These are phyloP conservation scores for Lasiosphaeria ovina DNA, from an alignment of 495 filamentous ascomycete genomes.

Conservation along the genomic window DNA sequence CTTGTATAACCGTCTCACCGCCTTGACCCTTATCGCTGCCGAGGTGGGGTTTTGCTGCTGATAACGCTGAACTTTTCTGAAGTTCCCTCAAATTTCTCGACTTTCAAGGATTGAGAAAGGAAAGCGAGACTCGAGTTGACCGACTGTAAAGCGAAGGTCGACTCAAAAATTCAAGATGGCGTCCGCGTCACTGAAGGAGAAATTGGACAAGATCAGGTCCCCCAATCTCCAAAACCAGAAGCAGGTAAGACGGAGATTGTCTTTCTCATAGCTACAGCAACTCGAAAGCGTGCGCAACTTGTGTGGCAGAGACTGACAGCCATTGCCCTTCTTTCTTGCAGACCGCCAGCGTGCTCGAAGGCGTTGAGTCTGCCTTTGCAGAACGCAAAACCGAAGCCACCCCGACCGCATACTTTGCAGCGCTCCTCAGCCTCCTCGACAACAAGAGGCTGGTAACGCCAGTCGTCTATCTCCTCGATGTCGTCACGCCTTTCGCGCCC, in stretches of 20 bases:
- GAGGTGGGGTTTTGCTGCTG: slow-evolving; percentile 22
- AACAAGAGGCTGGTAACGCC: slow-evolving; percentile 85
- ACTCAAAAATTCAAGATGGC: slow-evolving; percentile 39
- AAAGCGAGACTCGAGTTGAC: slow-evolving; percentile 18
- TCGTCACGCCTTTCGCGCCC: slow-evolving; percentile 79
- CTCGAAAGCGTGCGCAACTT: neutral
- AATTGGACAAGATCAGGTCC: slow-evolving; percentile 92
- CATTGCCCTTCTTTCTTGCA: slow-evolving; percentile 32
- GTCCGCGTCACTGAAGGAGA: slow-evolving; percentile 73
- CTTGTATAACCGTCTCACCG: neutral
- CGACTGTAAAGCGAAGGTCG: slow-evolving; percentile 13
- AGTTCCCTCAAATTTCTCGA: slow-evolving; percentile 28
- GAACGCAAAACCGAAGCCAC: slow-evolving; percentile 79
- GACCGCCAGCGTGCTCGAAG: slow-evolving; percentile 84
- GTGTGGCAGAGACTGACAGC: slow-evolving; percentile 12
- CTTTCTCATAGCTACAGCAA: neutral
- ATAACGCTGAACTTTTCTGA: slow-evolving; percentile 33
- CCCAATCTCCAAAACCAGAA: slow-evolving; percentile 94
- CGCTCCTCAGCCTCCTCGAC: slow-evolving; percentile 82
- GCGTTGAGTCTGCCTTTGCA: slow-evolving; percentile 87
- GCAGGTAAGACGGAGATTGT: slow-evolving; percentile 57
- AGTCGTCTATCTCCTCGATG: slow-evolving; percentile 92
- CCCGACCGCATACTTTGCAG: slow-evolving; percentile 91
- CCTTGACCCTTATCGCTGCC: slow-evolving; percentile 25
- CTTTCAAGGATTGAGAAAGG: slow-evolving; percentile 6